Percentiles rank a stretch among this genome's conserved stretches.
Conservation (phyloP, 1,284 basidiomycete genomes). For the Ceratobasidium sp. region DNA sequence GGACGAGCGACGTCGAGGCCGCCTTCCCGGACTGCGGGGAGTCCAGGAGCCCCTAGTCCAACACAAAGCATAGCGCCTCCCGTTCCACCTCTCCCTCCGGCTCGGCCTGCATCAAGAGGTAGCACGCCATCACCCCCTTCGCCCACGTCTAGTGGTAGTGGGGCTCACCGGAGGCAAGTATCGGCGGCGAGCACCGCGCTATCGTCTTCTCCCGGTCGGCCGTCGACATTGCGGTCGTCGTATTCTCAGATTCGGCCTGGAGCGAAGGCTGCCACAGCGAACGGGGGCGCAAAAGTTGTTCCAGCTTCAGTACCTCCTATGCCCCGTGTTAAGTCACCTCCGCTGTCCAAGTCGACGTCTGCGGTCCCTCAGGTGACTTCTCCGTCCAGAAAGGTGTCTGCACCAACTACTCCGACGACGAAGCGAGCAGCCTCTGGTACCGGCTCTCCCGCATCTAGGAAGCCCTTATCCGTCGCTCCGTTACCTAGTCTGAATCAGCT, state of each 20-base stretch:
- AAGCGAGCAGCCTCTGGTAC: background rate
- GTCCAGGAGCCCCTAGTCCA: conserved; percentile 41
- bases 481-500: conserved; percentile 32
- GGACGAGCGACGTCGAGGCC: conserved; percentile 28
- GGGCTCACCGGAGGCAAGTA: conserved; percentile 33
- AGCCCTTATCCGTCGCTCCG: conserved; percentile 12
- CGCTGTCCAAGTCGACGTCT: conserved; percentile 43
- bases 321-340: conserved; percentile 39
- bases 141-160: conserved; percentile 31
- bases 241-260: conserved; percentile 38
- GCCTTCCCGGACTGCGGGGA: conserved; percentile 39
- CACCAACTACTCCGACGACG: conserved; percentile 14
- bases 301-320: conserved; percentile 40
- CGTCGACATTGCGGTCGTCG: conserved; percentile 39
- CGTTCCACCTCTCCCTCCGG: conserved; percentile 36
- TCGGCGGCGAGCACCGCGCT: conserved; percentile 24
- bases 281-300: conserved; percentile 20
- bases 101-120: conserved; percentile 37
- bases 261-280: conserved; percentile 1
- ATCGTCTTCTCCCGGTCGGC: conserved; percentile 30
- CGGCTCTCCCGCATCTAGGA: conserved; percentile 22
- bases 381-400: conserved; percentile 30
- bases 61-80: conserved; percentile 36
- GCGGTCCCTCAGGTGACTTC: conserved; percentile 36
- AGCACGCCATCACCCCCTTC: conserved; percentile 43